phyloP scores from a whole-genome alignment of 495 filamentous ascomycete genomes.

The Penicillium malachiteum region DNA sequence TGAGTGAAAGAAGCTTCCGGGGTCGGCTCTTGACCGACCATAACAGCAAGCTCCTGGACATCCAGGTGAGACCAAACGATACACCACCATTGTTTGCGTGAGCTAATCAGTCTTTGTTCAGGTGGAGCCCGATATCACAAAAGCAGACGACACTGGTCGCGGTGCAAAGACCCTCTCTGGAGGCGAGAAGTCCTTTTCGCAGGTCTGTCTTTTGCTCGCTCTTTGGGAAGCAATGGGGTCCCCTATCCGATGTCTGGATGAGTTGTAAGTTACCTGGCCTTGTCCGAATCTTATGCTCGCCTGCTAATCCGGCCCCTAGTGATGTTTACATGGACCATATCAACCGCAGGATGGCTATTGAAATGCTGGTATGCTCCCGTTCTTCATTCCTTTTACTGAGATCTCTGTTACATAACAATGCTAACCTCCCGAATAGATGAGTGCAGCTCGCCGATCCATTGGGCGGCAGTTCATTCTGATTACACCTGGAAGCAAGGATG shows the following conservation, averaged over 20 bases:
- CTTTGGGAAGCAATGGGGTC: slow-evolving; percentile 99
- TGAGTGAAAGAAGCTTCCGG: slow-evolving; percentile 85
- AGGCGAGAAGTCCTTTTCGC: slow-evolving; percentile 96
- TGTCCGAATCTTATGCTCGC: background rate
- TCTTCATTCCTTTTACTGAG: background rate
- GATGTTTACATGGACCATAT: slow-evolving; percentile 99
- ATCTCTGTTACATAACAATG: background rate
- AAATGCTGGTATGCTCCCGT: slow-evolving; percentile 77
- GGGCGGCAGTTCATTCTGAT: slow-evolving; percentile 96
- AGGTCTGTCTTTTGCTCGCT: slow-evolving; percentile 85
- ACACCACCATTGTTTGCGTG: background rate
- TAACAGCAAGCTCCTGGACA: slow-evolving; percentile 64
- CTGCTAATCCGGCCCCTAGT: slow-evolving; percentile 39
- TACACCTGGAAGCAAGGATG: slow-evolving; percentile 81
- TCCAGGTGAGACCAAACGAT: slow-evolving; percentile 54
- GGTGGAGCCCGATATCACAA: slow-evolving; percentile 78
- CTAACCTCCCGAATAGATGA: slow-evolving; percentile 56
- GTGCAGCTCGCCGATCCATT: slow-evolving; percentile 77
- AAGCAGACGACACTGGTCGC: slow-evolving; percentile 62
- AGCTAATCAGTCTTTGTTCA: slow-evolving; percentile 16
- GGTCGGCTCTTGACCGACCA: slow-evolving; percentile 81
- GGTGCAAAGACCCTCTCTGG: slow-evolving; percentile 90
- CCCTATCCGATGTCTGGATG: slow-evolving; percentile 90
- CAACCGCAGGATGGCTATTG: slow-evolving; percentile 89
- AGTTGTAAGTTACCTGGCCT: slow-evolving; percentile 63